Evolutionary conservation across 176 grass and related monocot genomes (phyloP).

Genomic region (Poa annua): DNA sequence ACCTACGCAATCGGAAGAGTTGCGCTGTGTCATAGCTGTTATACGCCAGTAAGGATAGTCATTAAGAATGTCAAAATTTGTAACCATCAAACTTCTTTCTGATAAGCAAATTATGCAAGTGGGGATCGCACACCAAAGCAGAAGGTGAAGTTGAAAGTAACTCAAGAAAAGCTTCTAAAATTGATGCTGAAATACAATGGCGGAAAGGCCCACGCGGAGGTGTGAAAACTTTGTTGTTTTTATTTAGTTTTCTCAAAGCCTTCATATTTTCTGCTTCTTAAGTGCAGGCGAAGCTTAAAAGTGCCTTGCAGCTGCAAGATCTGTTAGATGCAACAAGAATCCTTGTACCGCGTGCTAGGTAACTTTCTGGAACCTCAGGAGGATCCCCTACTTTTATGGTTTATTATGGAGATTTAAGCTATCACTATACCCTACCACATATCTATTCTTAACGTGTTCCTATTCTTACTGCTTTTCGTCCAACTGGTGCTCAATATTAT

Average conservation of each 20-base stretch:
- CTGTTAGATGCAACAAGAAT: slow-evolving; percentile 95
- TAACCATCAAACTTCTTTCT: slow-evolving; percentile 33
- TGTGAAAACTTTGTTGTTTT: slow-evolving; percentile 23
- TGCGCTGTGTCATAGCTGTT: slow-evolving; percentile 92
- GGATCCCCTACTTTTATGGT: slow-evolving; percentile 20
- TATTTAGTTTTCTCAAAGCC: slow-evolving; percentile 22
- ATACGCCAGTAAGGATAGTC: slow-evolving; percentile 87
- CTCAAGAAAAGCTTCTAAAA: slow-evolving; percentile 93
- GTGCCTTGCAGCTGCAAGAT: slow-evolving; percentile 96
- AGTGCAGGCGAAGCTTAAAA: slow-evolving; percentile 92
- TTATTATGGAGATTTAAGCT: slow-evolving; percentile 36
- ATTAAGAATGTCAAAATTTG: slow-evolving; percentile 34
- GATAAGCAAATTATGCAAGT: slow-evolving; percentile 57
- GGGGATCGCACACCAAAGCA: slow-evolving; percentile 98
- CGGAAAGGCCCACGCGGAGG: slow-evolving; percentile 81
- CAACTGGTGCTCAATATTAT: slow-evolving; percentile 26
- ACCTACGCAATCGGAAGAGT: slow-evolving; percentile 86
- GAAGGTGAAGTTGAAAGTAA: slow-evolving; percentile 96
- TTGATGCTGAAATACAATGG: slow-evolving; percentile 97
- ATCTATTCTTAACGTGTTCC: slow-evolving; percentile 3
- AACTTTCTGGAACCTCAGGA: slow-evolving; percentile 42
- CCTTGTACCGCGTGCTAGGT: slow-evolving; percentile 84
- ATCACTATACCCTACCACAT: not conserved
- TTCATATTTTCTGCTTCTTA: slow-evolving; percentile 38
- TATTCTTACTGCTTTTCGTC: slow-evolving; percentile 12